Percentiles rank a stretch among this genome's conserved stretches.
phyloP scores from a whole-genome alignment of 2,329 filamentous ascomycete species.

The Alternaria consortialis region DNA sequence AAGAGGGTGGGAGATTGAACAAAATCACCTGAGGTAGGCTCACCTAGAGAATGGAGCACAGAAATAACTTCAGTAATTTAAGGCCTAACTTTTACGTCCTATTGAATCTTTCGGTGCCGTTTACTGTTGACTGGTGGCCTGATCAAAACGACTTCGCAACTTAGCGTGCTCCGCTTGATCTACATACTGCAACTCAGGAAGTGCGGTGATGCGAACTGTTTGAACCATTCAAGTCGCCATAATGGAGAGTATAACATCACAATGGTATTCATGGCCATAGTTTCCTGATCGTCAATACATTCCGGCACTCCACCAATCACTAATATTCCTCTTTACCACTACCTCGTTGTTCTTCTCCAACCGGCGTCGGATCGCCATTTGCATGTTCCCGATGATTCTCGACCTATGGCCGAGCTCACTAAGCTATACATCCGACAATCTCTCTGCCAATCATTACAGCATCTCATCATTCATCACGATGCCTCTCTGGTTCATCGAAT shows the following conservation, averaged over 20 bases:
- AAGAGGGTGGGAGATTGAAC: conserved; percentile 14
- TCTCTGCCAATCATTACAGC: conserved; percentile 16
- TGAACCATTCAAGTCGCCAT: background rate
- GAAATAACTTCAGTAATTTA: background rate
- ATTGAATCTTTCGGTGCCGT: background rate
- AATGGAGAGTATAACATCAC: background rate
- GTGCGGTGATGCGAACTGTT: background rate
- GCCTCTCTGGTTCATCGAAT: conserved; percentile 17
- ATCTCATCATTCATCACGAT: conserved; percentile 8
- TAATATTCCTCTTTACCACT: background rate
- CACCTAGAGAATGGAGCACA: background rate
- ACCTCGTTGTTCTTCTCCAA: background rate
- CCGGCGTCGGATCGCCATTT: background rate
- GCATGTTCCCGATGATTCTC: background rate
- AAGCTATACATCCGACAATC: conserved; percentile 11
- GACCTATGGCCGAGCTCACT: background rate
- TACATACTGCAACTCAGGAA: background rate
- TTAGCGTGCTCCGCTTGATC: background rate
- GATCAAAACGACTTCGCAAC: background rate
- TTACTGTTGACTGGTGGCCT: background rate
- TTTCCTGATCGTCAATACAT: background rate
- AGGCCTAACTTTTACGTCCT: background rate
- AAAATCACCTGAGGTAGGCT: background rate
- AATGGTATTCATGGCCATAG: background rate
- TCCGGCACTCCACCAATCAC: background rate